These are phyloP conservation scores for Phyllosticta citrichinensis DNA, from an alignment of 2,329 filamentous ascomycete genomes.

Conservation along the genomic window DNA sequence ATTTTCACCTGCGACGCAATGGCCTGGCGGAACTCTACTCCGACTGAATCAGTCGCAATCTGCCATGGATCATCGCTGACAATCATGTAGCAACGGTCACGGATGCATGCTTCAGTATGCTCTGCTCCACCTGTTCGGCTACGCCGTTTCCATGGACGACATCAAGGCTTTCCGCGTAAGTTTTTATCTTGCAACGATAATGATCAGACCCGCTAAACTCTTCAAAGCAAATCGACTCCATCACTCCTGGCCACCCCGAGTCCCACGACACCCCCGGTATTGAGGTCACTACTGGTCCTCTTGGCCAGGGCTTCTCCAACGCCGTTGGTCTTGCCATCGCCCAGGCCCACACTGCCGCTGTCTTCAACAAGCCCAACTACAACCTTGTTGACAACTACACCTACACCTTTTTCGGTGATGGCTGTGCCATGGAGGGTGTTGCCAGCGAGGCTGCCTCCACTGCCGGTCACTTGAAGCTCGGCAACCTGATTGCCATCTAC, in stretches of 20 bases:
- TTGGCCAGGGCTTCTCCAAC: slow-evolving; percentile 95
- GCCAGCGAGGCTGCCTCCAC: slow-evolving; percentile 84
- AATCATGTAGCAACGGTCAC: slow-evolving; percentile 71
- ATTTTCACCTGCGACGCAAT: slow-evolving; percentile 7
- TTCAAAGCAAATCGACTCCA: slow-evolving; percentile 58
- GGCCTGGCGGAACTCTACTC: slow-evolving; percentile 1
- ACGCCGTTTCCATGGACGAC: slow-evolving; percentile 76
- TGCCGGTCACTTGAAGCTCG: slow-evolving; percentile 92
- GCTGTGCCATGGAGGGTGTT: slow-evolving; percentile 97
- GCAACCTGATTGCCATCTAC: slow-evolving; percentile 93
- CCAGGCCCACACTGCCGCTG: slow-evolving; percentile 79
- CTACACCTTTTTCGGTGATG: slow-evolving; percentile 93
- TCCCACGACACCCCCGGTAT: slow-evolving; percentile 91
- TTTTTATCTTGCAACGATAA: slow-evolving; percentile 36
- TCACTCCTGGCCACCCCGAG: slow-evolving; percentile 93
- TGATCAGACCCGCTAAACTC: slow-evolving; percentile 13
- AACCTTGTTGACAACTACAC: slow-evolving; percentile 94
- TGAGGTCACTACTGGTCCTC: slow-evolving; percentile 95
- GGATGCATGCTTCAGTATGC: slow-evolving; percentile 99
- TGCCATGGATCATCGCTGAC: neutral
- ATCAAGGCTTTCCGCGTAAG: slow-evolving; percentile 93
- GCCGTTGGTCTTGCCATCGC: slow-evolving; percentile 97
- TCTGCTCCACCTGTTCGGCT: slow-evolving; percentile 93
- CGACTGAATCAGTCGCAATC: neutral
- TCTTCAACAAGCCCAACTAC: slow-evolving; percentile 95